Evolutionary conservation across 148 eudicot genomes (phyloP).

Genomic region (Amaranthus cruentus): DNA sequence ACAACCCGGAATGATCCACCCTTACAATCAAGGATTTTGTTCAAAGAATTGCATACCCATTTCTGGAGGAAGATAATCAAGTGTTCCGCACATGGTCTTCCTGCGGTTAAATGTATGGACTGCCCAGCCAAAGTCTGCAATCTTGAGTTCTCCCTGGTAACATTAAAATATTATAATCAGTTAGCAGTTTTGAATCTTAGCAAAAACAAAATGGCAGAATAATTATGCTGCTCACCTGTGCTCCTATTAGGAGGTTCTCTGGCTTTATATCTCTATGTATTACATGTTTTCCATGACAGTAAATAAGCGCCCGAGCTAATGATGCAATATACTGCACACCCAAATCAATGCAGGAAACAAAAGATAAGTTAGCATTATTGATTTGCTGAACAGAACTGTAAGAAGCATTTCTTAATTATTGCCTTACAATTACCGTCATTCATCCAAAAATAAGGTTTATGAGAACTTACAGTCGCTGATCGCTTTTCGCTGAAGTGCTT

Average conservation of each 20-base stretch:
- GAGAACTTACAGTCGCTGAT: constrained; percentile 73
- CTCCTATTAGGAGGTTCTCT: constrained; percentile 89
- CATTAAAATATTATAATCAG: background rate
- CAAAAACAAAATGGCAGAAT: background rate
- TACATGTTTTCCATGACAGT: constrained; percentile 95
- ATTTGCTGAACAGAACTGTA: background rate
- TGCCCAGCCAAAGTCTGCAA: constrained; percentile 99
- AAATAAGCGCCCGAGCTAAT: constrained; percentile 86
- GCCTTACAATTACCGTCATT: too few relatives aligned
- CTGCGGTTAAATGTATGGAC: constrained; percentile 97
- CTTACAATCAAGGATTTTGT: background rate
- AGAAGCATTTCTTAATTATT: background rate
- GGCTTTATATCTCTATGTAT: constrained; percentile 98
- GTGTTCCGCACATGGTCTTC: constrained; percentile 94
- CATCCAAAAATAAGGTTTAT: background rate
- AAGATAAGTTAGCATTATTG: background rate
- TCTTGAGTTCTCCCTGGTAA: constrained; percentile 86
- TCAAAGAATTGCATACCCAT: constrained; percentile 62
- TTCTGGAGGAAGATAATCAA: constrained; percentile 97
- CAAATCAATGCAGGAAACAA: constrained; percentile 10
- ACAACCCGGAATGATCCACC: background rate
- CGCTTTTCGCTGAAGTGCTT: constrained; percentile 88
- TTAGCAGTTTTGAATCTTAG: background rate
- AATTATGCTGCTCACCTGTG: constrained; percentile 53
- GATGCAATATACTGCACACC: constrained; percentile 76